These are phyloP conservation scores for Clavariopsis aquatica DNA, from an alignment of 495 filamentous ascomycete species.

Conservation along the genomic window DNA sequence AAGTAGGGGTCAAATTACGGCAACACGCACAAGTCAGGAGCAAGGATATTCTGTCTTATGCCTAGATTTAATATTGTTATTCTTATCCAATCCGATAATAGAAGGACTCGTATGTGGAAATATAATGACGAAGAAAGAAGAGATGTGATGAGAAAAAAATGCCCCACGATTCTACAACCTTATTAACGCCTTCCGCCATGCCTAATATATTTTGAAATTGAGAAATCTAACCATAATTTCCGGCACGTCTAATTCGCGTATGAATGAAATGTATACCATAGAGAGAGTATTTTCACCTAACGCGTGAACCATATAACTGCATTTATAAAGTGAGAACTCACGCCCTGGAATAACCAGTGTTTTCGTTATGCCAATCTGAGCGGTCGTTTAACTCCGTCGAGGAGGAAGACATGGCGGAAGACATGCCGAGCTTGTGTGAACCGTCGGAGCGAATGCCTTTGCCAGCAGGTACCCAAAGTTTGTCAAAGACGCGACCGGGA, in stretches of 20 bases:
- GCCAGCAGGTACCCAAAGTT: slow-evolving; percentile 35
- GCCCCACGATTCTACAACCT: background rate
- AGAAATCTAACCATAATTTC: background rate
- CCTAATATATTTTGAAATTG: no score
- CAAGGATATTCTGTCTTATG: no score
- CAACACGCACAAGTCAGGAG: no score
- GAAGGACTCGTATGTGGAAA: background rate
- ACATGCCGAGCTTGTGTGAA: background rate
- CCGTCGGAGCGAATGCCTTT: slow-evolving; percentile 12
- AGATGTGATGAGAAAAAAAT: background rate
- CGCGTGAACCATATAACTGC: no score
- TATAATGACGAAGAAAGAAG: background rate
- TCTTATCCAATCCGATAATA: background rate
- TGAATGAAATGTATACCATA: no score
- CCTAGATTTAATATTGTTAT: no score
- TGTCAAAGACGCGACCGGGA: slow-evolving; percentile 32
- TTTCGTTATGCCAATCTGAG: background rate
- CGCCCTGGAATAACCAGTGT: background rate
- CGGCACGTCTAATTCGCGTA: background rate
- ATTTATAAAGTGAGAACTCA: background rate
- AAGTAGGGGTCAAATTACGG: no score
- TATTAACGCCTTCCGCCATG: background rate
- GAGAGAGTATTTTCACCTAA: no score
- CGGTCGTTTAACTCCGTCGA: background rate
- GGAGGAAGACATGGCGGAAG: background rate